Evolutionary conservation across 2,329 filamentous ascomycete genomes (phyloP).

Genomic region (Aspergillus glaucus): DNA sequence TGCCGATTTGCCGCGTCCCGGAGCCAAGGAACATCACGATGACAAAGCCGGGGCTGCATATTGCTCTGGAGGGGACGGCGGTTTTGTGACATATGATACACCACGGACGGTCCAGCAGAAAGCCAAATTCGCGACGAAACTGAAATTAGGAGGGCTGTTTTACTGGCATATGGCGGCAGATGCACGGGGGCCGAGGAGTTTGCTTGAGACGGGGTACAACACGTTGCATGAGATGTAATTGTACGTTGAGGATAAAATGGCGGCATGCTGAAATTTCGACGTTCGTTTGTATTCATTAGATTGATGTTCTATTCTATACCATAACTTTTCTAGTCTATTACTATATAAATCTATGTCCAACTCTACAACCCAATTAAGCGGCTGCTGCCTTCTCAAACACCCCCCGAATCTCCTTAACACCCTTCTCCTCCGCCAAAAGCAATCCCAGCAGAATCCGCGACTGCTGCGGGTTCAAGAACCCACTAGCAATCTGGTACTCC

Average conservation of each 20-base stretch:
- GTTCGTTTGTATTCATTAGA: too few species aligned
- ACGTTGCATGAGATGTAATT: conserved; percentile 43
- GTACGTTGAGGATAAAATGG: neutral
- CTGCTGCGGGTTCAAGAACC: conserved; percentile 11
- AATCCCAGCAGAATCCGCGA: conserved; percentile 6
- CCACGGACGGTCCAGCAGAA: conserved; percentile 70
- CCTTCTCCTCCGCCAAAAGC: conserved; percentile 8
- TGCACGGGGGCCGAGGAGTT: conserved; percentile 49
- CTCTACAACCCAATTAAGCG: neutral
- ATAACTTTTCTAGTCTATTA: neutral
- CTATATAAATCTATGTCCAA: neutral
- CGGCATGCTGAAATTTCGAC: neutral
- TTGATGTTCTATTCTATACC: too few species aligned
- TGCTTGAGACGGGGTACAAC: conserved; percentile 56
- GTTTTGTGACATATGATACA: conserved; percentile 75
- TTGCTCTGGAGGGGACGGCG: conserved; percentile 64
- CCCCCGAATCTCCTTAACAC: conserved; percentile 5
- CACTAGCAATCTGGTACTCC: conserved; percentile 15
- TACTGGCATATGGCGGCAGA: conserved; percentile 78
- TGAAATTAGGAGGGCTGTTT: conserved; percentile 67
- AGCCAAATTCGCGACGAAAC: conserved; percentile 65
- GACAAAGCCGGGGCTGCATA: conserved; percentile 62
- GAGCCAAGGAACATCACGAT: conserved; percentile 62
- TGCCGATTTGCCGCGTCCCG: conserved; percentile 56
- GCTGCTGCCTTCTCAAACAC: conserved; percentile 6